Conservation (phyloP, 2,329 filamentous ascomycete species). For the Colletotrichum truncatum region DNA sequence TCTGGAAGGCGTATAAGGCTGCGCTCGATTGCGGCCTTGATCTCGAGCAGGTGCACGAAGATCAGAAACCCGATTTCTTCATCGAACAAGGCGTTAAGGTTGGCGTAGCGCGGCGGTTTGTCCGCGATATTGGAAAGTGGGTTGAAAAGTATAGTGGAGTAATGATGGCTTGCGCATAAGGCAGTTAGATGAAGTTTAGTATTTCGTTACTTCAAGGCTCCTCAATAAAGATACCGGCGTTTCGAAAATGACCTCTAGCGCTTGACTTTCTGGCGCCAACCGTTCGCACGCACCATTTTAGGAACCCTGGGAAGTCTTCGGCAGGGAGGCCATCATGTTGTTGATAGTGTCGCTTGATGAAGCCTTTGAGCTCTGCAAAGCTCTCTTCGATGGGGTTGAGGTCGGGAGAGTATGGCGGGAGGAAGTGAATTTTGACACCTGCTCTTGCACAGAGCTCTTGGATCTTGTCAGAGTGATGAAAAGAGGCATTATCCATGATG, state of each 20-base stretch:
- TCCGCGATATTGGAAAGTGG: not conserved
- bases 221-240: not conserved
- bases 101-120: not conserved
- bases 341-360: too few species aligned
- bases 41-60: not conserved
- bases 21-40: not conserved
- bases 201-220: not conserved
- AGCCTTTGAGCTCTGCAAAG: too few species aligned
- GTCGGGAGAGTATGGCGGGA: too few species aligned
- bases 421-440: too few species aligned
- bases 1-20: not conserved
- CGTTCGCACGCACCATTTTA: constrained; percentile 32
- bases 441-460: too few species aligned
- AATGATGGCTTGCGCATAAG: too few species aligned
- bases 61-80: not conserved
- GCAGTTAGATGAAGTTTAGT: too few species aligned
- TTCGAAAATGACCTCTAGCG: constrained; percentile 23
- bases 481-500: too few species aligned
- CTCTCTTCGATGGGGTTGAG: too few species aligned
- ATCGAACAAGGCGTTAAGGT: not conserved
- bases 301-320: constrained; percentile 24
- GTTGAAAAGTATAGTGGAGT: not conserved
- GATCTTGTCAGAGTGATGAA: too few species aligned
- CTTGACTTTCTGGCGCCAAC: constrained; percentile 16
- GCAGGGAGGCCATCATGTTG: too few species aligned